Base-by-base conservation (phyloP, 1,139 yeast genomes). In the Yamadazyma sp. region DNA sequence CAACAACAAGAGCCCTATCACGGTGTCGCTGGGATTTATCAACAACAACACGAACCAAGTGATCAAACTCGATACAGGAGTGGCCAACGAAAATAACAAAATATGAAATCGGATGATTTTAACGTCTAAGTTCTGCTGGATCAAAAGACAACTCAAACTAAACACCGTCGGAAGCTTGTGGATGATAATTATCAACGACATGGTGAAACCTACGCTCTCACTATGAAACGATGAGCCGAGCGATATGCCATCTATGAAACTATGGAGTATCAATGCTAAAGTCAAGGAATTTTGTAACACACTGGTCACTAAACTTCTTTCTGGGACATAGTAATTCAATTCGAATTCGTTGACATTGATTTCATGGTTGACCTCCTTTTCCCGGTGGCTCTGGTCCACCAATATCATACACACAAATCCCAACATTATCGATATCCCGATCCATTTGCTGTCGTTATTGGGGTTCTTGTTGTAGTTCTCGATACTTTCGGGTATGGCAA, bases 81-180 rank as follows among this genome's bases (percentile, higher is more conserved):
- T 79, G 12, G 78, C 65, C 4, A 66, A 48, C 1, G 84, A 67
- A 56, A 81, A 81, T 5, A 69, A 48, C 2, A 61, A 53, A 29
- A 79, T 54, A 46, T 77, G 79, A 17, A 66, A 55, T 38, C 64
- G 62, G 16, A 76, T 62, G n/a, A 57, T 55, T 12, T 49, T 46
- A 7, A 46, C 43, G n/a, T 58, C 45, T 2, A 64, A 49, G 5
- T 59, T 59, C 34, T 66, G 63, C 31, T 69, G 64, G n/a, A 75
- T 55, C 31, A 86, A 62, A 10, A 84, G 69, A 2, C 87, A 73
- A 1, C 79, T 61, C 34, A 86, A 69, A 35, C 91, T 85, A 55
- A 85, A 82, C 5, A 88, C 74, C 0, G 92, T 83, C 0, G 95
- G 95, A 4, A 85, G 67, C 55, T 85, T 85, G 65, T 85, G 95